phyloP scores from a whole-genome alignment of 2,329 filamentous ascomycete species.

The Sporothrix globosa region DNA sequence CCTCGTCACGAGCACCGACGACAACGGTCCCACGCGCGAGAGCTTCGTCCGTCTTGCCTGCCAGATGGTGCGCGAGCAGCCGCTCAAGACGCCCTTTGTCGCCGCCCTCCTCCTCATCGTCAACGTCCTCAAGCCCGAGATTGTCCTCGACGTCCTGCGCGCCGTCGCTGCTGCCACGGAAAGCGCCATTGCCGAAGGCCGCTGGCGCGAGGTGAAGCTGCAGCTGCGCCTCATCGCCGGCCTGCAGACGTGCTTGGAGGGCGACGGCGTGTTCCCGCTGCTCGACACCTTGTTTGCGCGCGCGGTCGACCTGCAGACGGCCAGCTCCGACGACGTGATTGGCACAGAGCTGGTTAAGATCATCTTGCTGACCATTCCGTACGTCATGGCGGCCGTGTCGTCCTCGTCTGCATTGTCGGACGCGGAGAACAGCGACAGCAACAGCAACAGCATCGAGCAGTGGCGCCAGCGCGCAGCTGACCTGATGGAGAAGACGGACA shows the following conservation, averaged over 20 bases:
- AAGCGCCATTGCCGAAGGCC: conserved; percentile 68
- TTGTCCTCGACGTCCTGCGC: conserved; percentile 70
- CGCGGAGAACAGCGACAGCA: background rate
- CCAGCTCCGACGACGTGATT: conserved; percentile 87
- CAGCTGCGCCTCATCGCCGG: conserved; percentile 87
- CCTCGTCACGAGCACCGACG: conserved; percentile 78
- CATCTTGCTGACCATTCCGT: conserved; percentile 91
- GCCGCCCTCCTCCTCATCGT: conserved; percentile 79
- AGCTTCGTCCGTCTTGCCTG: conserved; percentile 74
- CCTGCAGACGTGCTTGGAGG: conserved; percentile 68
- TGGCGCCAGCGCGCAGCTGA: conserved; percentile 74
- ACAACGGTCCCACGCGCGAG: conserved; percentile 73
- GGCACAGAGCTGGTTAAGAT: conserved; percentile 93
- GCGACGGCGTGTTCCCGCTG: conserved; percentile 81
- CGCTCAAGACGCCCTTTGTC: conserved; percentile 95
- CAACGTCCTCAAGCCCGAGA: conserved; percentile 76
- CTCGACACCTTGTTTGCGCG: conserved; percentile 88
- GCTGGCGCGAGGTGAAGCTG: conserved; percentile 91
- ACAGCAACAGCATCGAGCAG: conserved; percentile 43
- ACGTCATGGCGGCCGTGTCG: conserved; percentile 76
- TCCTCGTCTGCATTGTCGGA: conserved; percentile 47
- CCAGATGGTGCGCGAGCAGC: conserved; percentile 84
- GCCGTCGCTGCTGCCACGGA: conserved; percentile 66
- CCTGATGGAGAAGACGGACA: conserved; percentile 89
- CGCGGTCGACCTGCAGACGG: conserved; percentile 90